Evolutionary conservation across 2,329 filamentous ascomycete species (phyloP).

Genomic region (Exophiala sp.): DNA sequence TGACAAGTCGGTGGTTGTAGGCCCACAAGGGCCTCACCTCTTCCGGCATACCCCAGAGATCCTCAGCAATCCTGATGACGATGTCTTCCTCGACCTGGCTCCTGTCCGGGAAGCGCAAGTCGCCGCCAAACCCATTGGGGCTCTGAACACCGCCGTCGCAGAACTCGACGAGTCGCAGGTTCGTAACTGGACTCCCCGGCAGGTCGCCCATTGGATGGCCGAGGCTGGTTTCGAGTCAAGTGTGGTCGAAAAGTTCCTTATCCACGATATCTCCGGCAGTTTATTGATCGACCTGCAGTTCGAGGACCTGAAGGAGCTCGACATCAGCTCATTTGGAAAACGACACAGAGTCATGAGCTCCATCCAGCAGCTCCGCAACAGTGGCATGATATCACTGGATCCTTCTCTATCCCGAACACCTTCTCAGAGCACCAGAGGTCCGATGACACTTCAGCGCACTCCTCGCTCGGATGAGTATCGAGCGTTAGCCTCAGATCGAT

Average conservation of each 20-base stretch:
- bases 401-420: conserved; percentile 18
- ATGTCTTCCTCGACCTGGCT: conserved; percentile 24
- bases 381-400: conserved; percentile 26
- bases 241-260: conserved; percentile 75
- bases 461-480: conserved; percentile 24
- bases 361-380: conserved; percentile 48
- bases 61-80: conserved; percentile 16
- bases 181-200: conserved; percentile 32
- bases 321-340: conserved; percentile 59
- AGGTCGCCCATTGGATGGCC: conserved; percentile 66
- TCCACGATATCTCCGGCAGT: conserved; percentile 85
- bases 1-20: conserved; percentile 45
- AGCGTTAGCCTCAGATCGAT: conserved; percentile 20
- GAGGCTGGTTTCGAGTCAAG: conserved; percentile 70
- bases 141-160: conserved; percentile 30
- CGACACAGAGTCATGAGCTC: conserved; percentile 55
- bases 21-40: conserved; percentile 78
- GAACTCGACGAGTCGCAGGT: conserved; percentile 32
- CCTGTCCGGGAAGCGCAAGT: conserved; percentile 7
- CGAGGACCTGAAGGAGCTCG: conserved; percentile 64
- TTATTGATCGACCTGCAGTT: conserved; percentile 88
- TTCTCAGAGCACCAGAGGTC: conserved; percentile 18
- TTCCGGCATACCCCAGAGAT: conserved; percentile 57
- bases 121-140: conserved; percentile 19
- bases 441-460: conserved; percentile 19